phyloP scores from a whole-genome alignment of 106 monocot genomes.

The Posidonia australis region DNA sequence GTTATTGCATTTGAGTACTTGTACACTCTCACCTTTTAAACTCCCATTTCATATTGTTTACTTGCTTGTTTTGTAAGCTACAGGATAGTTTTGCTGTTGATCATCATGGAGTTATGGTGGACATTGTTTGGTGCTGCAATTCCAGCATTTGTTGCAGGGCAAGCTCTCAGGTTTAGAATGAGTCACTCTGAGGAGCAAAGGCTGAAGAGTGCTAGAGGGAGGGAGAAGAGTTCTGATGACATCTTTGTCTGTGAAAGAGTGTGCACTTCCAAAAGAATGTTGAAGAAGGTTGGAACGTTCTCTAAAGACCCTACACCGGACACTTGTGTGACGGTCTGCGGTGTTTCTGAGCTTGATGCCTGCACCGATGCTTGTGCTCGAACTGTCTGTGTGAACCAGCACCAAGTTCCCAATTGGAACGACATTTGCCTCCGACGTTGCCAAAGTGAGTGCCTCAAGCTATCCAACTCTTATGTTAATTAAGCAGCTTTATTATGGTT shows the following conservation, averaged over 20 bases:
- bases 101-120: constrained; percentile 68
- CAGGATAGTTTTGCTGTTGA: neutral
- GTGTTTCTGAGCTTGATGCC: constrained; percentile 82
- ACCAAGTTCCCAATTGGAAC: constrained; percentile 98
- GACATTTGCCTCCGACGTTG: constrained; percentile 87
- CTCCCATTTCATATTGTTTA: too few relatives aligned
- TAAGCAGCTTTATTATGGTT: too few relatives aligned
- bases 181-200: constrained; percentile 58
- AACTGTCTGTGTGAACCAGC: constrained; percentile 92
- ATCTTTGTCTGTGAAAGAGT: constrained; percentile 95
- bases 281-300: constrained; percentile 92
- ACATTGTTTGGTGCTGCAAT: constrained; percentile 70
- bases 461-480: constrained; percentile 29
- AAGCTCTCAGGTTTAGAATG: constrained; percentile 54
- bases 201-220: constrained; percentile 54
- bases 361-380: constrained; percentile 88
- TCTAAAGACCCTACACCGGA: constrained; percentile 90
- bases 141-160: constrained; percentile 66
- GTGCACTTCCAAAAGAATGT: constrained; percentile 91
- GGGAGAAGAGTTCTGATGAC: constrained; percentile 83
- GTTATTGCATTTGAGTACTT: too few relatives aligned
- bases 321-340: constrained; percentile 91
- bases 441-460: constrained; percentile 81
- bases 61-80: too few relatives aligned
- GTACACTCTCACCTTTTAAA: too few relatives aligned